These are phyloP conservation scores for Amyloporia xantha DNA, from an alignment of 768 basidiomycete species.

Conservation along the genomic window DNA sequence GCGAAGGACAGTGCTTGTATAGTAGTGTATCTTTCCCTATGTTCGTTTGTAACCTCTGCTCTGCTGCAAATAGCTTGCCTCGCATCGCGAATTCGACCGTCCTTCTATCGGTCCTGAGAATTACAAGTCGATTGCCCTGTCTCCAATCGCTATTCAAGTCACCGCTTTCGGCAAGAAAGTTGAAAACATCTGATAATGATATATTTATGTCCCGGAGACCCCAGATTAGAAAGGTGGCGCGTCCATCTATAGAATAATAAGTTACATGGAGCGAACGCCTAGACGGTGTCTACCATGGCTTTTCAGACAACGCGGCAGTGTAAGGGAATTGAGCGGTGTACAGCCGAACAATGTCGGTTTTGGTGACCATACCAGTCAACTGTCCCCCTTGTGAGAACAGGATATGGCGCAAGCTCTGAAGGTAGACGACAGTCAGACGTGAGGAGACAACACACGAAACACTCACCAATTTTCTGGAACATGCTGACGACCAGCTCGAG, in stretches of 20 bases:
- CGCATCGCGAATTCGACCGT: too few species aligned
- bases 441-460: constrained; percentile 4
- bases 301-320: constrained; percentile 28
- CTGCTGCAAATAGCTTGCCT: not conserved
- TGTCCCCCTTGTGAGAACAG: constrained; percentile 56
- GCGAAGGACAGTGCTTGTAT: not conserved
- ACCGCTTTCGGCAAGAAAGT: too few species aligned
- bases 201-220: too few species aligned
- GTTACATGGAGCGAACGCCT: not conserved
- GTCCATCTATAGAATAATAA: not conserved
- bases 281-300: not conserved
- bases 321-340: constrained; percentile 54
- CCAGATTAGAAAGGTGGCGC: too few species aligned
- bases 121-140: too few species aligned
- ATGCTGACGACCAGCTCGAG: constrained; percentile 65
- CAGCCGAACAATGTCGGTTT: constrained; percentile 56
- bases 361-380: constrained; percentile 61
- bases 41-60: not conserved
- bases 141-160: not conserved
- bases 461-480: constrained; percentile 65
- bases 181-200: too few species aligned
- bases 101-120: too few species aligned
- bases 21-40: not conserved
- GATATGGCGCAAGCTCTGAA: constrained; percentile 65
- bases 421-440: not conserved